A percentile compares a stretch with the other conserved stretches of the same genome.
phyloP scores from a whole-genome alignment of 1,284 basidiomycete species.

The Cystobasidiaceae sp. region DNA sequence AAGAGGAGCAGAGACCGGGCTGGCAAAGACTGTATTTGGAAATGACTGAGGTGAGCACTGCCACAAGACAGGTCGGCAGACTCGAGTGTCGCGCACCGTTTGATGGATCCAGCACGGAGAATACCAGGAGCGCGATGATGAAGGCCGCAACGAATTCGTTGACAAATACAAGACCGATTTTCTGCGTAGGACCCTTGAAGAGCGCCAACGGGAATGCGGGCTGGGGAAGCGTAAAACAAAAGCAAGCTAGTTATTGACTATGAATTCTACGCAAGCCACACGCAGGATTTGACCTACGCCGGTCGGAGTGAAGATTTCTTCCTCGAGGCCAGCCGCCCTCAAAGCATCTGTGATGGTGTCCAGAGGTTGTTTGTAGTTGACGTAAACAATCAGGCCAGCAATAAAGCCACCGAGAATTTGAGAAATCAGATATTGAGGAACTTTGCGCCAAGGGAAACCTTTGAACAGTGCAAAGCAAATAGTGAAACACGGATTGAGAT shows the following conservation, averaged over 20 bases:
- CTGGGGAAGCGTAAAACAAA: slow-evolving; percentile 11
- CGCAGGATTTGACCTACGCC: too few species aligned
- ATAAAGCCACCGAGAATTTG: slow-evolving; percentile 66
- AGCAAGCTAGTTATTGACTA: too few species aligned
- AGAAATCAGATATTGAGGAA: slow-evolving; percentile 63
- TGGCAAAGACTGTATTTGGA: slow-evolving; percentile 29
- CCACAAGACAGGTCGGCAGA: too few species aligned
- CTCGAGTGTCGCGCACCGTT: too few species aligned
- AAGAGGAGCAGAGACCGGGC: slow-evolving; percentile 31
- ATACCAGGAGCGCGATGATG: slow-evolving; percentile 38
- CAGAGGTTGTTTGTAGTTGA: slow-evolving; percentile 70
- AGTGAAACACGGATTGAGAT: slow-evolving; percentile 39
- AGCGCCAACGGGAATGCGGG: neutral
- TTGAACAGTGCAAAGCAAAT: slow-evolving; percentile 39
- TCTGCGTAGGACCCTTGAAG: neutral
- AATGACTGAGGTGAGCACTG: too few species aligned
- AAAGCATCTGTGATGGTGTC: slow-evolving; percentile 44
- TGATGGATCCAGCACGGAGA: slow-evolving; percentile 38
- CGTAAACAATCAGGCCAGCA: slow-evolving; percentile 65
- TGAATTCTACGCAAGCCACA: too few species aligned
- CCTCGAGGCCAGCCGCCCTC: neutral
- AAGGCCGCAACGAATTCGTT: slow-evolving; percentile 32
- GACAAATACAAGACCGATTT: slow-evolving; percentile 10
- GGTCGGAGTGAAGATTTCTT: slow-evolving; percentile 30
- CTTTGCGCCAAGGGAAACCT: slow-evolving; percentile 68